Conservation (phyloP, 2,329 filamentous ascomycete genomes). For the Fusarium marasasianum region DNA sequence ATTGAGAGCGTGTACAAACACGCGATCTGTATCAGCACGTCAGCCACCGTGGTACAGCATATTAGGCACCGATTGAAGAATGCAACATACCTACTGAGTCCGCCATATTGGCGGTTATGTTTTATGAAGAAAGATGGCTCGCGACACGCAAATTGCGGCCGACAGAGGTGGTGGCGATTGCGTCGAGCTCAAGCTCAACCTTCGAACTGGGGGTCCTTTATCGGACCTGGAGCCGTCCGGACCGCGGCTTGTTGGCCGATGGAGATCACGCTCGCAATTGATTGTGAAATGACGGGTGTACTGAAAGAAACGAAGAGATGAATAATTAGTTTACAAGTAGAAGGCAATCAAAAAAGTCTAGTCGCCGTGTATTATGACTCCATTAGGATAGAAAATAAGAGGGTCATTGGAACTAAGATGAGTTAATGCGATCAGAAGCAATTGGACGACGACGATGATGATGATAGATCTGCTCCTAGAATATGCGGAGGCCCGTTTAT, state of each 20-base stretch:
- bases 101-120: conserved; percentile 37
- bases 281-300: neutral
- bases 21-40: conserved; percentile 74
- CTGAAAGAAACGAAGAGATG: conserved; percentile 4
- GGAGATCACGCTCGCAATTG: conserved; percentile 17
- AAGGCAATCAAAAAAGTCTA: conserved; percentile 19
- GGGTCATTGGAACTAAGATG: conserved; percentile 20
- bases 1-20: conserved; percentile 98
- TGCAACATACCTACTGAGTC: conserved; percentile 44
- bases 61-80: neutral
- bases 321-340: conserved; percentile 2
- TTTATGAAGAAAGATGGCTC: conserved; percentile 15
- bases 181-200: conserved; percentile 23
- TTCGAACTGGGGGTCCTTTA: conserved; percentile 35
- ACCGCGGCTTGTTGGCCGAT: conserved; percentile 42
- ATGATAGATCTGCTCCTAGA: conserved; percentile 26
- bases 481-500: conserved; percentile 32
- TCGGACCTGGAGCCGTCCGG: conserved; percentile 42
- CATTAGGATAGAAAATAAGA: conserved; percentile 35
- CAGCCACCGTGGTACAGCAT: conserved; percentile 19
- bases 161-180: conserved; percentile 24
- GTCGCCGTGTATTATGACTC: conserved; percentile 33
- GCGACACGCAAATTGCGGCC: conserved; percentile 28
- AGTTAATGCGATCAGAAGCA: conserved; percentile 31
- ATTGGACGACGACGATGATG: conserved; percentile 19